Base-by-base conservation (phyloP, 805 yeast genomes). In the Priceomyces medius region DNA sequence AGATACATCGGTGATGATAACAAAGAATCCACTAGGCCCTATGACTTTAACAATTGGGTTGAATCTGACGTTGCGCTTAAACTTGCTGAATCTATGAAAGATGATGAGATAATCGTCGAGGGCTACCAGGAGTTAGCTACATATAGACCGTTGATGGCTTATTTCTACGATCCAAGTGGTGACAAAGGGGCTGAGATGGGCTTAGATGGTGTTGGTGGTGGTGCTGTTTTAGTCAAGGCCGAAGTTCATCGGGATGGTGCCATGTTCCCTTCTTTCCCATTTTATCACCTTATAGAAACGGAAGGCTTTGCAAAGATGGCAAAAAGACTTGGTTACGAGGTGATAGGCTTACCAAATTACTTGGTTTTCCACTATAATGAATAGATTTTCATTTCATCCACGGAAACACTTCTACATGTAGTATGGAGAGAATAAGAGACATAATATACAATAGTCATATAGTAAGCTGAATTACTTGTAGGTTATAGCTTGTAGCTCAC, bases 231-330 rank as follows among this genome's bases (percentile, higher is more conserved):
- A 66, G 99, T 93, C 21, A 88, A 91, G 59, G 96, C 97, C 8
- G 97, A 90, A 52, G 99, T 93, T 40, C 99, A 93, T 66, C 78
- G 99, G 61, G 99, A 93, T 63, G 99, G 99, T 38, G 98, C 98
- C 41, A 91, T 93, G 97, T 93, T 93, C 79, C 99, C 99, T 13
- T 87, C 95, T 37, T 93, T 93, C 79, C 93, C 99, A 45, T 93
- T 93, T 73, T 90, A 91, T 63, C 96, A 93, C 63, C 75, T 93
- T 63, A 89, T 93, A 49, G 99, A 93, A 71, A 90, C 97, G 7
- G 99, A 93, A 67, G 99, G 99, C 13, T 93, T 93, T 66, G 97
- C 93, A n/a, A 85, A 84, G 64, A 93, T 93, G 98, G 97, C 96
- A 33, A 88, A 89, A 64, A 75, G 98, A 53, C 74, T 93, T 48